A percentile compares a stretch with the other conserved stretches of the same genome.
Conservation (phyloP, 257 asterid genomes). For the Petunia secreta region DNA sequence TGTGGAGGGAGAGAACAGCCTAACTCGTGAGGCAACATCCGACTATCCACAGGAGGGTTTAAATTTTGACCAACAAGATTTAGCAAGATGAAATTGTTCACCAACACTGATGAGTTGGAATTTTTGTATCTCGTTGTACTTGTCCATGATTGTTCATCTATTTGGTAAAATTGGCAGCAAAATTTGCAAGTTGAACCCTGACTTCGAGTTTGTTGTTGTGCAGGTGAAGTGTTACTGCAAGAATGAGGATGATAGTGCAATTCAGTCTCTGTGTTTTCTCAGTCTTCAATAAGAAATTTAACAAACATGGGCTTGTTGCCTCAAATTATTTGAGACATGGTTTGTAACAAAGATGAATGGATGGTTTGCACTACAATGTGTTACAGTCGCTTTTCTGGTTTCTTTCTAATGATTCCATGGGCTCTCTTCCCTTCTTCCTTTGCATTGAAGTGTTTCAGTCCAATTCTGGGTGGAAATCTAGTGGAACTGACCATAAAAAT, state of each 20-base stretch:
- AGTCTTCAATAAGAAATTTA: slow-evolving; percentile 17
- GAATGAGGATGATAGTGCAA: neutral
- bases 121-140: neutral
- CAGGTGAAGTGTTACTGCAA: slow-evolving; percentile 16
- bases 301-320: slow-evolving; percentile 13
- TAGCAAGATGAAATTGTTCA: slow-evolving; percentile 6
- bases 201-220: neutral
- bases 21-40: neutral
- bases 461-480: neutral
- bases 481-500: neutral
- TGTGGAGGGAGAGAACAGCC: neutral
- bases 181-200: neutral
- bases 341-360: slow-evolving; percentile 9
- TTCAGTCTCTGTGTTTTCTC: neutral
- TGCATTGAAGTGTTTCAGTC: neutral
- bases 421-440: neutral
- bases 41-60: neutral
- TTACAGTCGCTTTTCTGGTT: neutral
- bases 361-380: neutral
- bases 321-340: neutral
- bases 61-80: neutral
- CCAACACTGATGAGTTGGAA: neutral
- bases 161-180: neutral
- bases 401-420: neutral
- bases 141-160: neutral